Percentiles rank a stretch among this genome's conserved stretches.
Evolutionary conservation across 768 basidiomycete species (phyloP).

Genomic region (Amyloporia xantha): DNA sequence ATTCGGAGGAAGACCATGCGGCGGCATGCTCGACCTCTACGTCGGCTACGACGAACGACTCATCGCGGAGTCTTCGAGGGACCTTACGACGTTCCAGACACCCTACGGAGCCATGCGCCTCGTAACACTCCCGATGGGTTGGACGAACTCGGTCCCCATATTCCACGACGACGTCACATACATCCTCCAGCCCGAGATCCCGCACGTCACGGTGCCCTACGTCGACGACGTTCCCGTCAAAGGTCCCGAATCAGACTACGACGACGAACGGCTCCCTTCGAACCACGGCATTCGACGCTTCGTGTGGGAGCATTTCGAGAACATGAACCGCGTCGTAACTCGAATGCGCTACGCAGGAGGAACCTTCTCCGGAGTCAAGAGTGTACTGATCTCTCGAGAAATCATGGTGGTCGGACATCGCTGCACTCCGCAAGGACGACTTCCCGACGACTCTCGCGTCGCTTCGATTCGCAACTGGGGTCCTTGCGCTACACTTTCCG

Average conservation of each 20-base stretch:
- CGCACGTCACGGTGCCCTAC: constrained; percentile 28
- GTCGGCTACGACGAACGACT: constrained; percentile 30
- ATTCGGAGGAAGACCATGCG: constrained; percentile 13
- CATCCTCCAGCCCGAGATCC: constrained; percentile 28
- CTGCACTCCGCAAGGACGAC: constrained; percentile 28
- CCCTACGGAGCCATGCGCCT: constrained; percentile 29
- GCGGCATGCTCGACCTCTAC: constrained; percentile 20
- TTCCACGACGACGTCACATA: constrained; percentile 29
- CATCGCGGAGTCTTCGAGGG: constrained; percentile 24
- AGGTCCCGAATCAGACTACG: constrained; percentile 28
- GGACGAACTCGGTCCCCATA: constrained; percentile 33
- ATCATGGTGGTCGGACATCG: constrained; percentile 30
- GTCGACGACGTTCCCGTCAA: constrained; percentile 34
- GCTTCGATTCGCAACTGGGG: constrained; percentile 19
- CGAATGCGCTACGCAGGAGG: constrained; percentile 30
- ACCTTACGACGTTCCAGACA: constrained; percentile 36
- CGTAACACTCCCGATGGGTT: constrained; percentile 33
- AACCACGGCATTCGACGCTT: constrained; percentile 33
- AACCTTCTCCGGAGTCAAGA: constrained; percentile 33
- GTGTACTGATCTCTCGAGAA: constrained; percentile 22
- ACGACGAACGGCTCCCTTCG: constrained; percentile 28
- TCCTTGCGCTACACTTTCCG: constrained; percentile 10
- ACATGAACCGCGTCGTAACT: constrained; percentile 32
- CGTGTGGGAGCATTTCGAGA: constrained; percentile 33
- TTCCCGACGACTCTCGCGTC: constrained; percentile 22